Evolutionary conservation across 2,329 filamentous ascomycete genomes (phyloP), one percentile per base, ranked within the genome.

Genomic region (Aspergillaceae sp.): DNA sequence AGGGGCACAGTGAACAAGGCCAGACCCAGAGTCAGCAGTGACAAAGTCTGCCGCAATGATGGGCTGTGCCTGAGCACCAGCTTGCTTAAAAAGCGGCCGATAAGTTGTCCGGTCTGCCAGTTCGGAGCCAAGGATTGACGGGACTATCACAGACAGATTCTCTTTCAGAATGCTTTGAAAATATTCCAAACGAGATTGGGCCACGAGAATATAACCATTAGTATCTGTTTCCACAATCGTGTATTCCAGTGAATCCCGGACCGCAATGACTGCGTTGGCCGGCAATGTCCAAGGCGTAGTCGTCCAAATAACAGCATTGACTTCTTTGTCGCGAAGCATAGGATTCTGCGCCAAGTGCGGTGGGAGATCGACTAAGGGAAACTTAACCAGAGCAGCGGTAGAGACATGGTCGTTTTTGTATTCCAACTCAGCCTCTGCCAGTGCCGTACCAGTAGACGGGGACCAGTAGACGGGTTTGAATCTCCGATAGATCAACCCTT

Each of bases 201-300:
- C 88, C 41, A 96, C 74, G 3, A 97, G 66, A 2, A 91, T 71
- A 11, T 81, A 67, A 7, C 77, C 80, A 53, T 82, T 74, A 0
- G 63, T 63, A 0, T 72, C 72, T 1, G 77, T 72, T 45, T 75
- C 71, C 34, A 94, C 71, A 19, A 94, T 66, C 3, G 75, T 74
- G 63, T 97, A 98, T 38, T 80, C 72, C 50, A 97, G 69, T 35
- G 86, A 80, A 5, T 78, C 72, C 56, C 88, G 82, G 33, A 97
- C 77, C 2, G 88, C 90, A 62, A 98, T 89, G 0, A 87, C 90
- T 61, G 81, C 82, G 63, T 98, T 98, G 2, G 91, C 90, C 0
- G 92, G 91, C 4, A 98, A 73, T 0, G 92, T 98, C 92, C 92
- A 98, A 0, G 92, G 92, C 0, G 92, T 98, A 0, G 92, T 98